Evolutionary conservation across 1,284 basidiomycete species (phyloP).

Genomic region (Hemileia vastatrix): DNA sequence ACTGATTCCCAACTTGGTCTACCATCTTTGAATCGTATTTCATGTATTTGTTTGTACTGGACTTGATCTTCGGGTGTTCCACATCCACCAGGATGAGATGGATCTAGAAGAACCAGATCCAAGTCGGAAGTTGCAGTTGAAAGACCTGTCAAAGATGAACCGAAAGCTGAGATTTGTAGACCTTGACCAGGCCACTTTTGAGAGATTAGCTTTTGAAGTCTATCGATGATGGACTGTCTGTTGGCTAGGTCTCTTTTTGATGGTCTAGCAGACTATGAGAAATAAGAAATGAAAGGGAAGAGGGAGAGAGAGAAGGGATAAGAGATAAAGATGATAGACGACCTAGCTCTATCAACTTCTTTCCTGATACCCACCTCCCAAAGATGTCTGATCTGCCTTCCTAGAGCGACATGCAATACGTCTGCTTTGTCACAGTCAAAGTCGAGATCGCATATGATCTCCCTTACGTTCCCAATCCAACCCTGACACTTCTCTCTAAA

Average conservation of each 20-base stretch:
- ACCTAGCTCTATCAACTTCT: no score
- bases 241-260: background rate
- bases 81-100: constrained; percentile 28
- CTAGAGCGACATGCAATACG: no score
- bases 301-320: no score
- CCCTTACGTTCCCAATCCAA: no score
- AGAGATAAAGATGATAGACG: no score
- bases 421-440: no score
- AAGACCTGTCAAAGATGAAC: constrained; percentile 32
- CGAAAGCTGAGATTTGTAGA: constrained; percentile 32
- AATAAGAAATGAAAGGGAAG: no score
- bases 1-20: constrained; percentile 8
- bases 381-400: no score
- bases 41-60: constrained; percentile 1
- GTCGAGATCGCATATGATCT: no score
- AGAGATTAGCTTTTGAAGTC: constrained; percentile 28
- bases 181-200: constrained; percentile 27
- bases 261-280: background rate
- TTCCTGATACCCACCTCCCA: no score
- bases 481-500: no score
- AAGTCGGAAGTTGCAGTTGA: constrained; percentile 27
- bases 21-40: constrained; percentile 27
- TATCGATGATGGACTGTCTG: constrained; percentile 22
- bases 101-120: constrained; percentile 35
- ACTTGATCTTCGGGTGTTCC: constrained; percentile 27